Percentiles rank a stretch among this genome's conserved stretches.
Evolutionary conservation across 192 early-diverging fungal species (phyloP).

Genomic region (Coemansia sp.): DNA sequence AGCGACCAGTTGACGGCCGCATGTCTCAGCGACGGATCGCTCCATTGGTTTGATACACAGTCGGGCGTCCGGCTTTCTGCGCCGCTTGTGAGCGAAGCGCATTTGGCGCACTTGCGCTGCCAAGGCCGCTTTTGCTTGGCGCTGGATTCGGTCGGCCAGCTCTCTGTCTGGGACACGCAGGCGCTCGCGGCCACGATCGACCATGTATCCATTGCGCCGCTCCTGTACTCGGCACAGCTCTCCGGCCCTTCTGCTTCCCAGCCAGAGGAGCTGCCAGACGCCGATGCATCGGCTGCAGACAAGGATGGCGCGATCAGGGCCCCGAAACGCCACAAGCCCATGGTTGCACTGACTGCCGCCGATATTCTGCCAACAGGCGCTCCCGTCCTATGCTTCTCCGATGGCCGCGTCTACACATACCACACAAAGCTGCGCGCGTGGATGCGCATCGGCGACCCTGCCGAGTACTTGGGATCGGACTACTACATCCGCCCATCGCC

Average conservation of each 20-base stretch:
- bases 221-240: slow-evolving; percentile 37
- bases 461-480: slow-evolving; percentile 23
- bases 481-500: slow-evolving; percentile 8
- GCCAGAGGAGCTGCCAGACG: background rate
- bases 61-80: slow-evolving; percentile 38
- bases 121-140: slow-evolving; percentile 22
- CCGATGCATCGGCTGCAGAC: background rate
- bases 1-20: slow-evolving; percentile 20
- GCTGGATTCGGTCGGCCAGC: slow-evolving; percentile 32
- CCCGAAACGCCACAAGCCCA: slow-evolving; percentile 13
- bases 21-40: slow-evolving; percentile 18
- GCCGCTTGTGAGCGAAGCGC: slow-evolving; percentile 28
- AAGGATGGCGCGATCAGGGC: background rate
- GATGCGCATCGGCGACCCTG: slow-evolving; percentile 30
- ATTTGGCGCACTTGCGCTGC: slow-evolving; percentile 25
- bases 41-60: slow-evolving; percentile 36
- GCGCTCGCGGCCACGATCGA: slow-evolving; percentile 3
- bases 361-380: slow-evolving; percentile 13
- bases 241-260: too few relatives aligned
- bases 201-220: slow-evolving; percentile 34
- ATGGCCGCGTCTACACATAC: slow-evolving; percentile 32
- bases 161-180: slow-evolving; percentile 28
- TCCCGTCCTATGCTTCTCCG: slow-evolving; percentile 22
- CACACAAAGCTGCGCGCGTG: slow-evolving; percentile 18
- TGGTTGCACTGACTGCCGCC: slow-evolving; percentile 24